Evolutionary conservation across 2,329 filamentous ascomycete genomes (phyloP), one percentile per base, ranked within the genome.

Genomic region (Verticillium zaregamsianum): DNA sequence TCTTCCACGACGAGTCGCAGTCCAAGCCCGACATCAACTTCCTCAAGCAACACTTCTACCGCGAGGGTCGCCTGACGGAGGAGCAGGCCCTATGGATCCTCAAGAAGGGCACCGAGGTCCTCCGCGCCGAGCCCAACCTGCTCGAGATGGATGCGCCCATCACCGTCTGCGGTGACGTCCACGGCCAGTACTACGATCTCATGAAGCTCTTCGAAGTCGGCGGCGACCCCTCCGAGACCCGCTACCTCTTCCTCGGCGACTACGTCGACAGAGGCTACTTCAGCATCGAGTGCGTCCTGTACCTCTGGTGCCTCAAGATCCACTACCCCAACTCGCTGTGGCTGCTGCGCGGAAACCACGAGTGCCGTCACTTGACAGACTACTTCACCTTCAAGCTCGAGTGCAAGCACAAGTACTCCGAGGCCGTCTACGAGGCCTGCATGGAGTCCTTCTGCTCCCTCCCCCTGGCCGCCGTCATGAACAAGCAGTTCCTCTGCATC

Each of bases 351-450:
- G 95, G 95, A 68, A 99, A 99, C 79, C 95, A 99, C 80, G 95
- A 99, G 80, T 99, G 95, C 78, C 90, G 95, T 72, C 95, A 99
- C 81, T 85, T 99, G 84, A 99, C 95, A 62, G 95, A 99, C 75
- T 99, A 99, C 84, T 99, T 99, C 80, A 99, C 95, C 64, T 99
- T 99, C 84, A 98, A 99, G 84, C 88, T 99, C 62, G 95, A 99
- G 78, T 99, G 95, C 85, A 97, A 97, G 82, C 95, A 99, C 86
- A 99, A 99, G 78, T 99, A 99, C 80, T 97, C 92, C 37, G 95
- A 98, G 80, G 86, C 86, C 66, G 86, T 99, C 63, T 99, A 99
- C 76, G 94, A 99, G 72, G 94, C 95, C 62, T 98, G 95, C 80
- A 96, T 97, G 87, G 94, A 99, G 67, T 96, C 95, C 0, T 99